Evolutionary conservation across 176 grass and related monocot species (phyloP), one percentile per base, ranked within the genome.

Genomic region (Phyllostachys edulis): DNA sequence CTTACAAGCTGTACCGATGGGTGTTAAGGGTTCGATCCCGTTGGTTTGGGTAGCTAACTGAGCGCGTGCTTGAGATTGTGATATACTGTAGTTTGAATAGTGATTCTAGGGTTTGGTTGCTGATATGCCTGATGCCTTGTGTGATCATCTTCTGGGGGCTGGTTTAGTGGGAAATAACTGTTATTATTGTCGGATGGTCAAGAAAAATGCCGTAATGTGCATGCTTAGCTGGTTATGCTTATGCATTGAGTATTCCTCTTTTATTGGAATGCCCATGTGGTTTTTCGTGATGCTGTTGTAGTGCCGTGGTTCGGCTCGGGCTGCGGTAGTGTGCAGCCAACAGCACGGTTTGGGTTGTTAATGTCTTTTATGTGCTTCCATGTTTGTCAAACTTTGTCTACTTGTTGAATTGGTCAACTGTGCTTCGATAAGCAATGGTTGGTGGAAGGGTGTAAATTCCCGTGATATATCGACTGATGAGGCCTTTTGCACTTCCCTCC

Each of bases 71-170:
- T 76, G 24, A 6, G 71, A 32, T 84, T 84, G 75, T 15, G 60
- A 49, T 45, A 7, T 20, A 0, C 29, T 38, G 24, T 27, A 73
- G 13, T 36, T 64, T 67, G 38, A 21, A 73, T 79, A 40, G 42
- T 24, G 26, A 59, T 70, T 78, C 23, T 73, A 79, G 26, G 37
- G 67, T 73, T 79, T 73, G 20, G 5, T 62, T 84, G 20, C 1
- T 20, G 36, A 37, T 9, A 73, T 66, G 20, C 69, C 4, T 26
- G n/a, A 54, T 34, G 45, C 29, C 24, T 23, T 6, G 4, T 13
- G 3, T 65, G n/a, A 23, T 63, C 36, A 17, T 79, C 21, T 23
- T 81, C 21, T 47, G 38, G 47, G 27, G 46, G 4, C 46, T 71
- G 12, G 4, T 85, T 69, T 89, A 3, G 54, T 5, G 42, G 17